Base-by-base conservation (phyloP, 768 basidiomycete species). In the Pulveroboletus sp. region DNA sequence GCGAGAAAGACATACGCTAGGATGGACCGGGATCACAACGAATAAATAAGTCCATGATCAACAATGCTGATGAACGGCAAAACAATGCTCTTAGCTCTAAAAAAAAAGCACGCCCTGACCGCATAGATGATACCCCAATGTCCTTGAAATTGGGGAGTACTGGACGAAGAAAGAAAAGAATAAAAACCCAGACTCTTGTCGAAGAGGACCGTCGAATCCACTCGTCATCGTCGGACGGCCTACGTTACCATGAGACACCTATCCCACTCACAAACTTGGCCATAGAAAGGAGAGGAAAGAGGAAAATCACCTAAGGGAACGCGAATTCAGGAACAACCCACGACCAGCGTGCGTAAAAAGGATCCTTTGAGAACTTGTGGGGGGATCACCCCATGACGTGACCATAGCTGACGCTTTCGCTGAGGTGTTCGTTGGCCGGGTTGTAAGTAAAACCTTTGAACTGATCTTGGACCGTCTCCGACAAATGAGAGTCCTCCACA, bases 381-480 rank as follows among this genome's bases (percentile, higher is more conserved):
- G 7, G 3, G 33, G 21, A 49, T 56, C 54, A 70, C 15, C 68
- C 66, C 65, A 68, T 69, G 51, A 49, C 66, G 40, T 70, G 61
- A 35, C 67, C 54, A 55, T 86, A 89, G 69, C 75, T 86, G 61
- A 85, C 86, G 62, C 88, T 90, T 72, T 89, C 88, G 68, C 86
- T 86, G 61, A 90, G 77, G 60, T 90, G 85, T 58, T 89, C 87
- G 65, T 87, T 88, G 21, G 82, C 81, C 1, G 88, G 87, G 66
- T 90, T 90, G 67, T 91, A 92, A 5, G 89, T 92, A 71, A 93
- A 93, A 26, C 89, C 89, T 59, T 78, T 75, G 79, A 98, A 98
- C 67, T 94, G 92, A 61, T 93, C 92, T 67, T 99, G 95, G 2
- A 99, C 93, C 0, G 94, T 97, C 74, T 96, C 89, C 14, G 90